Conservation (phyloP, 148 eudicot genomes). For the Dianthus caryophyllus region DNA sequence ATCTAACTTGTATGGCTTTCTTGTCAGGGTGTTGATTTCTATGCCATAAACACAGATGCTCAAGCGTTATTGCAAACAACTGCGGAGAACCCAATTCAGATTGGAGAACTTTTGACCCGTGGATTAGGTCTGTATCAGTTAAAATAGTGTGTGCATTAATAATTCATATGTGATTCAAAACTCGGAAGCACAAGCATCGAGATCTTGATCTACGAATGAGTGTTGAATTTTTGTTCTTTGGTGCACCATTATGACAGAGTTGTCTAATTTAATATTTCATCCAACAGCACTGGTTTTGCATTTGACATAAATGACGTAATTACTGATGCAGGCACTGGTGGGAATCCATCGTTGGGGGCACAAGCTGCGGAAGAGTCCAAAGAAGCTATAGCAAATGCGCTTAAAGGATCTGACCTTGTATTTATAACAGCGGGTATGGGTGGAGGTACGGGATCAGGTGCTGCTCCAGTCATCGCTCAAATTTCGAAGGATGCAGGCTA, state of each 20-base stretch:
- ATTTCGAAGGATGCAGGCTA: constrained; percentile 93
- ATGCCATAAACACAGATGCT: constrained; percentile 96
- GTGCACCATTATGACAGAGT: too few relatives aligned
- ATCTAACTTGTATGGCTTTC: constrained; percentile 18
- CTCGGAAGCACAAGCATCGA: too few relatives aligned
- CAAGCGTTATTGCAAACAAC: constrained; percentile 84
- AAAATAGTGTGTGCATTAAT: background rate
- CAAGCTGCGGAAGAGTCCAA: constrained; percentile 97
- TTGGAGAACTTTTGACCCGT: constrained; percentile 97
- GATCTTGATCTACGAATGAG: too few relatives aligned
- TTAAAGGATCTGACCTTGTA: constrained; percentile 95
- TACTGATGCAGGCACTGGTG: constrained; percentile 84
- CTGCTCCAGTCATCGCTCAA: constrained; percentile 95
- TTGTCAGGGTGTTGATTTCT: constrained; percentile 93
- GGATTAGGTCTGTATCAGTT: constrained; percentile 73
- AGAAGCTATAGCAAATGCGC: constrained; percentile 78
- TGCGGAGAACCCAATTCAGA: constrained; percentile 87
- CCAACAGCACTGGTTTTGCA: background rate
- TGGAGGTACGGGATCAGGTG: constrained; percentile 99
- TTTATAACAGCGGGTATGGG: constrained; percentile 99
- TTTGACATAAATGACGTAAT: constrained; percentile 23
- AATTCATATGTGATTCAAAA: background rate
- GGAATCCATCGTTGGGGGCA: constrained; percentile 88
- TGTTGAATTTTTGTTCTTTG: too few relatives aligned
- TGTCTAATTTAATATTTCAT: background rate